phyloP scores from a whole-genome alignment of 257 asterid genomes.

The Fraxinus quadrangulata region DNA sequence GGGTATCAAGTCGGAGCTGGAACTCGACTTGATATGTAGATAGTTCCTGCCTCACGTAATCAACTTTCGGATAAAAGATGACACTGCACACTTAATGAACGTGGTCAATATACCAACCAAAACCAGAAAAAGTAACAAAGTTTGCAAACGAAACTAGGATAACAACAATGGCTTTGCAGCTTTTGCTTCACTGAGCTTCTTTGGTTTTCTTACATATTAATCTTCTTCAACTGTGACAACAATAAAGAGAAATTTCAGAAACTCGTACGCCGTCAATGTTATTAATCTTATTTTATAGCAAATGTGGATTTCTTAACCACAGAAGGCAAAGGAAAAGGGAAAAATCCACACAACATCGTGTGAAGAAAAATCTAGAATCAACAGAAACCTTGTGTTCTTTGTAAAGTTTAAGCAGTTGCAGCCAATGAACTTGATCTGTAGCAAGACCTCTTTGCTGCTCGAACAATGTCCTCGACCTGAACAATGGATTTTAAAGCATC shows the following conservation, averaged over 20 bases:
- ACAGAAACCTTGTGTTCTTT: neutral
- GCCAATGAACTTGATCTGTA: slow-evolving; percentile 42
- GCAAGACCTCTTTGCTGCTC: slow-evolving; percentile 51
- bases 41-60: neutral
- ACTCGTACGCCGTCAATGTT: neutral
- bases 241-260: neutral
- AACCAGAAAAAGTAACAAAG: neutral
- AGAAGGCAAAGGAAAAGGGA: neutral
- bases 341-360: neutral
- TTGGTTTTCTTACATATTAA: neutral
- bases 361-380: neutral
- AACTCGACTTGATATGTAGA: neutral
- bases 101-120: neutral
- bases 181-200: neutral
- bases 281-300: neutral
- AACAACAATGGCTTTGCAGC: neutral
- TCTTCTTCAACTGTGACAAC: neutral
- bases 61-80: neutral
- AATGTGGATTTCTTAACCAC: neutral
- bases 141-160: neutral
- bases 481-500: neutral
- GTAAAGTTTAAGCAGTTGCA: slow-evolving; percentile 31
- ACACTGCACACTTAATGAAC: neutral
- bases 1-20: neutral
- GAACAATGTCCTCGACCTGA: slow-evolving; percentile 51